Conservation (phyloP, 805 yeast species). For the Candida koratica region DNA sequence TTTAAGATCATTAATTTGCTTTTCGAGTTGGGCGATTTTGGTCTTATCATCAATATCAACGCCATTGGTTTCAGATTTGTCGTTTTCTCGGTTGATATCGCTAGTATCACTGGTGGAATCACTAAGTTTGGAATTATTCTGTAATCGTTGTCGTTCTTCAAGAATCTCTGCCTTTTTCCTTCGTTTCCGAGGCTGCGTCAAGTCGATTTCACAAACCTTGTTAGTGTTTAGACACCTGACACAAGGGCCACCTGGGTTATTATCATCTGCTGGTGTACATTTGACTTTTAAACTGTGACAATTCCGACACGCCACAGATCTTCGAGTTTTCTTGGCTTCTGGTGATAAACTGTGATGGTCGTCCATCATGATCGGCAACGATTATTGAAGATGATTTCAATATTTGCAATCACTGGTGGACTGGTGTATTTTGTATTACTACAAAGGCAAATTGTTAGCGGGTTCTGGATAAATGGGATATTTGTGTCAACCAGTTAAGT, state of each 20-base stretch:
- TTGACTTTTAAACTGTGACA: conserved; percentile 83
- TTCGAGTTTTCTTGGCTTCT: conserved; percentile 19
- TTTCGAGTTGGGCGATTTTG: conserved; percentile 1
- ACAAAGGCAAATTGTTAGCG: too few species aligned
- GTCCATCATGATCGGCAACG: not conserved
- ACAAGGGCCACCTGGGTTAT: conserved; percentile 64
- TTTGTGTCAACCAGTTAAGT: too few species aligned
- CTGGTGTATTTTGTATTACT: too few species aligned
- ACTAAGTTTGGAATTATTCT: not conserved
- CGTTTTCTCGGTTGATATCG: not conserved
- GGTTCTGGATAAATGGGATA: too few species aligned
- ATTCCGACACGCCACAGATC: conserved; percentile 61
- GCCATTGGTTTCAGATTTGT: not conserved
- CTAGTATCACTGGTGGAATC: not conserved
- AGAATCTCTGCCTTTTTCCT: conserved; percentile 30
- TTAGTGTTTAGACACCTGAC: conserved; percentile 64
- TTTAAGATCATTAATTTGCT: not conserved
- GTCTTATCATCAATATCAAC: conserved; percentile 2
- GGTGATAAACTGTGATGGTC: conserved; percentile 1
- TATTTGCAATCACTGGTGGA: too few species aligned
- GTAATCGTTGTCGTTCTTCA: conserved; percentile 11
- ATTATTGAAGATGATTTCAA: too few species aligned
- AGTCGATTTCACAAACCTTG: conserved; percentile 63
- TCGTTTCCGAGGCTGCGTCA: conserved; percentile 53
- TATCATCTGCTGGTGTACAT: conserved; percentile 67